A percentile compares a stretch with the other conserved stretches of the same genome.
These are phyloP conservation scores for Fusarium verrucosum DNA, from an alignment of 2,329 filamentous ascomycete genomes.

Conservation along the genomic window DNA sequence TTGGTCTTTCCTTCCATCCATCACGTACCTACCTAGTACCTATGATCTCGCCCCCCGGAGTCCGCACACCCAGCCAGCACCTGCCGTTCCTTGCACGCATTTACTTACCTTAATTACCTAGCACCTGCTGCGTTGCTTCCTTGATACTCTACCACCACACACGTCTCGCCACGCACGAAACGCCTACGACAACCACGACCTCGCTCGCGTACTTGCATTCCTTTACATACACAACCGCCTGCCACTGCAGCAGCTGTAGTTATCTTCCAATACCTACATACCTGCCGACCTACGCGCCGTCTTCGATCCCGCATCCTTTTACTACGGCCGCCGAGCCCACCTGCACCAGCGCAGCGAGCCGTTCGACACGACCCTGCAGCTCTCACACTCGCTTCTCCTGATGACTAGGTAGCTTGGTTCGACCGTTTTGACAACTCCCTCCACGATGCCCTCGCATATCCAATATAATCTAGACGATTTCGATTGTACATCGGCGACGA, in stretches of 20 bases:
- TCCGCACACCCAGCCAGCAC: slow-evolving; percentile 24
- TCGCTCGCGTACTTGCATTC: slow-evolving; percentile 41
- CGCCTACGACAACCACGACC: slow-evolving; percentile 33
- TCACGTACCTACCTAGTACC: neutral
- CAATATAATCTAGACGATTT: slow-evolving; percentile 39
- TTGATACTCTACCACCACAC: slow-evolving; percentile 40
- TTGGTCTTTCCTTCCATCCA: slow-evolving; percentile 29
- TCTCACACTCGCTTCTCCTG: slow-evolving; percentile 32
- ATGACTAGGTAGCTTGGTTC: slow-evolving; percentile 43
- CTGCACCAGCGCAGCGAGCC: slow-evolving; percentile 38
- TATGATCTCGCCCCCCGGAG: slow-evolving; percentile 38
- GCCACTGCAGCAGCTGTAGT: slow-evolving; percentile 29
- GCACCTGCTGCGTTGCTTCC: slow-evolving; percentile 37
- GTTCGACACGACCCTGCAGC: slow-evolving; percentile 37
- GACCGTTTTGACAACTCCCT: slow-evolving; percentile 39
- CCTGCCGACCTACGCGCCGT: slow-evolving; percentile 21
- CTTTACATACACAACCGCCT: slow-evolving; percentile 39
- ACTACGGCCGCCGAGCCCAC: slow-evolving; percentile 28
- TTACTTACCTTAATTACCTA: slow-evolving; percentile 43
- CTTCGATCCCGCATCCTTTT: slow-evolving; percentile 25
- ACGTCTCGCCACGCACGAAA: slow-evolving; percentile 43
- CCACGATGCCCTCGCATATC: slow-evolving; percentile 46
- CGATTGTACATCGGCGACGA: slow-evolving; percentile 38
- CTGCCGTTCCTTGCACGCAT: slow-evolving; percentile 35
- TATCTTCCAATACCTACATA: slow-evolving; percentile 22